A percentile compares a stretch with the other conserved stretches of the same genome.
These are phyloP conservation scores for Eimeria maxima DNA, from an alignment of 169 alveolate species.

Conservation along the genomic window DNA sequence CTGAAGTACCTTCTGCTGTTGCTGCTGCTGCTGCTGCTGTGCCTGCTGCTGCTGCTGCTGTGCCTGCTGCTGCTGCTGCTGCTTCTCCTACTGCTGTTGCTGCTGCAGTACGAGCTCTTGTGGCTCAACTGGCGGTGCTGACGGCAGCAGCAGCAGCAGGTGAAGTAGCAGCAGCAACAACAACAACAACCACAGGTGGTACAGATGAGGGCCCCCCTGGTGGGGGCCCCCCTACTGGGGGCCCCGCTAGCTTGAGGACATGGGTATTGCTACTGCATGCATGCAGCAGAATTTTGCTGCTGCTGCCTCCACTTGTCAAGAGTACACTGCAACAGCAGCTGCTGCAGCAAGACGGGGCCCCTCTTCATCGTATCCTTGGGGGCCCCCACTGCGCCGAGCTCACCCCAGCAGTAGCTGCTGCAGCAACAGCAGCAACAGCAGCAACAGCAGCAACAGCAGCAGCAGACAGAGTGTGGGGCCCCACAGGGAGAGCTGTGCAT, in stretches of 20 bases:
- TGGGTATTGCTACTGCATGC: neutral
- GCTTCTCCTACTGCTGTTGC: conserved; percentile 23
- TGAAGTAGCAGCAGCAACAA: neutral
- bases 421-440: too few relatives aligned
- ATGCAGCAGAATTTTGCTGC: neutral
- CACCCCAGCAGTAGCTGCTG: neutral
- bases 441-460: too few relatives aligned
- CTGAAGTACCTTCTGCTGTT: too few relatives aligned
- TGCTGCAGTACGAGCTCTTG: neutral
- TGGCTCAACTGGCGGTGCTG: too few relatives aligned
- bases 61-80: neutral
- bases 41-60: conserved; percentile 10
- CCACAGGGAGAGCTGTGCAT: neutral
- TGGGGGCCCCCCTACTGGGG: too few relatives aligned
- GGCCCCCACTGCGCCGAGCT: neutral
- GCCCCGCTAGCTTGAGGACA: neutral
- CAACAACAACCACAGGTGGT: neutral
- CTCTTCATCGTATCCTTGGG: neutral
- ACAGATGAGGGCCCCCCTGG: too few relatives aligned
- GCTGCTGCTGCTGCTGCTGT: too few relatives aligned
- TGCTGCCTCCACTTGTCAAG: neutral
- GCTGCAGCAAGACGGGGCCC: conserved; percentile 35
- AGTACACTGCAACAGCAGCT: neutral
- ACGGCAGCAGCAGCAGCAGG: too few relatives aligned
- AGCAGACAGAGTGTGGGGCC: too few relatives aligned